Evolutionary conservation across 2,329 filamentous ascomycete genomes (phyloP).

Genomic region (Scleromitrula shiraiana): DNA sequence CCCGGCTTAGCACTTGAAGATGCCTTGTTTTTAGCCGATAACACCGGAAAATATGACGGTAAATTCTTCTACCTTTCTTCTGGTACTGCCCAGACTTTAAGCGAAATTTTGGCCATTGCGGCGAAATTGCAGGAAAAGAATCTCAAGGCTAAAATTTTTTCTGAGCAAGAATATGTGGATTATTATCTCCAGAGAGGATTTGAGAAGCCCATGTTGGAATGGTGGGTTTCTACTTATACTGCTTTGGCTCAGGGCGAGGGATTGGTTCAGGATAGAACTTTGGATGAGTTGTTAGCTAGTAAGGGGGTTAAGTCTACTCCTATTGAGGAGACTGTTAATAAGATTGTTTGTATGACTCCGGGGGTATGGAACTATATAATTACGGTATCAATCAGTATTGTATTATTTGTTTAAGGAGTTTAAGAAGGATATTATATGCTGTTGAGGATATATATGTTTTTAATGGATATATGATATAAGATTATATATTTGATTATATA

Average conservation of each 20-base stretch:
- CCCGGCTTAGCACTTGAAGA: slow-evolving; percentile 19
- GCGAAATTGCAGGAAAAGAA: background rate
- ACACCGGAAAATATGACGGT: background rate
- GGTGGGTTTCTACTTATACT: background rate
- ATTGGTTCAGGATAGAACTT: background rate
- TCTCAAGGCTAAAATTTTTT: background rate
- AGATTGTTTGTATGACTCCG: too few relatives aligned
- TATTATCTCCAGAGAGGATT: background rate
- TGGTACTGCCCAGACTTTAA: background rate
- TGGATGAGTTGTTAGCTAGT: background rate
- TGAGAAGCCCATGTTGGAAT: background rate
- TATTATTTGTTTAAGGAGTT: too few relatives aligned
- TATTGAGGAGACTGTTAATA: background rate
- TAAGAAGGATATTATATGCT: too few relatives aligned
- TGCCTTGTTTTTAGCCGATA: slow-evolving; percentile 18
- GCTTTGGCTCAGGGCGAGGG: background rate
- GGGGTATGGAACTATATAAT: background rate
- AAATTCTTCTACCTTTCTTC: slow-evolving; percentile 1
- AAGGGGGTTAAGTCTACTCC: background rate
- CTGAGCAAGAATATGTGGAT: background rate
- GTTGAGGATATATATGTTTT: too few relatives aligned
- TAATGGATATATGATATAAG: too few relatives aligned
- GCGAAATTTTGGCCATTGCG: background rate
- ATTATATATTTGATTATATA: too few relatives aligned
- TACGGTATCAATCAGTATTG: too few relatives aligned